Base-by-base conservation (phyloP, 2,329 filamentous ascomycete species). In the Plectosphaerella plurivora region DNA sequence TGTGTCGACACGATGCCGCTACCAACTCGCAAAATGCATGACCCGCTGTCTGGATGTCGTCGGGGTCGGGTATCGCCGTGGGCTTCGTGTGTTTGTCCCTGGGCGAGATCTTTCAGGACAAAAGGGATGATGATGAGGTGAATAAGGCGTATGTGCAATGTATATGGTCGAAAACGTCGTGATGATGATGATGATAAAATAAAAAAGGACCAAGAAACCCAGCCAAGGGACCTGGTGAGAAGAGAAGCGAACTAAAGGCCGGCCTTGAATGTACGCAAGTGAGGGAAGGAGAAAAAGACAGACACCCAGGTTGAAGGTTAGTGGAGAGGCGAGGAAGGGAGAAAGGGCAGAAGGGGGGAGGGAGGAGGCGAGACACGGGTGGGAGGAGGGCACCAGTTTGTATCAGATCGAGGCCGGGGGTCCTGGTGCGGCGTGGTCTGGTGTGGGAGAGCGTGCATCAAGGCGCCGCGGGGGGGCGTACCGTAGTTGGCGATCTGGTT, bases 271-370 rank as follows among this genome's bases (percentile, higher is more conserved):
- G 41, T 44, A 44, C 49, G 47, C 16, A 18, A 47, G 16, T 16
- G 14, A 33, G 18, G n/a, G 18, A 44, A 44, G 41, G 36, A 25
- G 45, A 12, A 51, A 50, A 42, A 8, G 45, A 45, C 41, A 52
- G 28, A 22, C 45, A 46, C 25, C 33, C 20, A 48, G 15, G 28
- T 33, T 44, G n/a, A n/a, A 44, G 41, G 41, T 10, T 20, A 45
- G 41, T 16, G 46, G 47, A 49, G 51, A 54, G 54, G 54, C 52
- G 18, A 28, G 41, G 45, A 48, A 46, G 25, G 44, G 44, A 46
- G 22, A 28, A 46, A 28, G 22, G 44, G 25, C n/a, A 46, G 44
- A 33, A 46, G 44, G 37, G 18, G 15, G 37, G 4, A 20, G 37
- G 25, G 44, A 46, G 44, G 44, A 46, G 24, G 44, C 44, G 22